A percentile compares a stretch with the other conserved stretches of the same genome.
phyloP scores from a whole-genome alignment of 352 stramenopile species.

The Plasmopara muralis region DNA sequence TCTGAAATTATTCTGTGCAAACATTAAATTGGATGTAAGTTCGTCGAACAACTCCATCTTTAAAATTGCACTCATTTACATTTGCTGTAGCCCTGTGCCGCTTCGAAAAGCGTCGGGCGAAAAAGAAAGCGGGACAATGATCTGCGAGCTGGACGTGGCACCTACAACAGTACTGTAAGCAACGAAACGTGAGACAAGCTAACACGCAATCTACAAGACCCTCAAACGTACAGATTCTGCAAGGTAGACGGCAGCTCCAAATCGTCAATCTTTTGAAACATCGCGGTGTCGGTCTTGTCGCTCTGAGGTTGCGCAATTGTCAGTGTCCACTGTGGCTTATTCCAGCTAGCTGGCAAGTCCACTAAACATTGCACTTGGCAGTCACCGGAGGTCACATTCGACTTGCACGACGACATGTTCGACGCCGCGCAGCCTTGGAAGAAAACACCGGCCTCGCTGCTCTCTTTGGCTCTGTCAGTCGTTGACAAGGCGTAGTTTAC shows the following conservation, averaged over 20 bases:
- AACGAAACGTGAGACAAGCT: constrained; percentile 8
- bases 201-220: background rate
- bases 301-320: constrained; percentile 54
- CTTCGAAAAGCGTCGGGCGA: constrained; percentile 39
- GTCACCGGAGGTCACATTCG: constrained; percentile 29
- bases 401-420: constrained; percentile 43
- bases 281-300: constrained; percentile 50
- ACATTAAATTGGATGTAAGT: constrained; percentile 6
- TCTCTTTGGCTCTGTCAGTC: constrained; percentile 19
- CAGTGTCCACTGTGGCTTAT: constrained; percentile 41
- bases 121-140: constrained; percentile 53
- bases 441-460: constrained; percentile 53
- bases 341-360: constrained; percentile 18
- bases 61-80: constrained; percentile 23
- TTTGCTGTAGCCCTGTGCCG: constrained; percentile 36
- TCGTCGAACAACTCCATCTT: background rate
- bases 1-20: constrained; percentile 44
- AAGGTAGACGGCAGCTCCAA: constrained; percentile 44
- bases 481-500: constrained; percentile 49
- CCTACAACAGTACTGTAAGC: constrained; percentile 46
- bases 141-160: constrained; percentile 41
- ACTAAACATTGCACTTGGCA: constrained; percentile 69
- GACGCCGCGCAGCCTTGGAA: constrained; percentile 49
- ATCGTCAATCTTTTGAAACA: constrained; percentile 53
- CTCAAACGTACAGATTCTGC: constrained; percentile 44